Percentiles rank a stretch among this genome's conserved stretches.
phyloP scores from a whole-genome alignment of 2,329 filamentous ascomycete genomes.

The Hypoxylon rubiginosum region DNA sequence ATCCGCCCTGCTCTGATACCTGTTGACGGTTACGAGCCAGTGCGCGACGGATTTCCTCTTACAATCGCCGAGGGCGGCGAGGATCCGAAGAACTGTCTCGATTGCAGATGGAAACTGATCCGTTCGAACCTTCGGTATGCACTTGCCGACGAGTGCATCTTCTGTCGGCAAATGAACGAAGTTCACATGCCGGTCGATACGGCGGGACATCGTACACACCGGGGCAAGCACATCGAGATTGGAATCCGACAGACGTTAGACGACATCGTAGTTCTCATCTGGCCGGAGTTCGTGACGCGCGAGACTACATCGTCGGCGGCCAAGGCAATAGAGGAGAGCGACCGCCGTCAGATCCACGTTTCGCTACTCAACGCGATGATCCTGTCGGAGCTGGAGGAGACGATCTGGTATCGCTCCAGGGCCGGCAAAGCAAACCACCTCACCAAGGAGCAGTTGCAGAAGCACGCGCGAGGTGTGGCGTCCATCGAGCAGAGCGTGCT shows the following conservation, averaged over 20 bases:
- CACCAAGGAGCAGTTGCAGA: constrained; percentile 31
- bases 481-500: constrained; percentile 38
- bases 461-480: constrained; percentile 30
- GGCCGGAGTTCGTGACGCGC: constrained; percentile 45
- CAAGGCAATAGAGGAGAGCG: constrained; percentile 34
- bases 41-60: constrained; percentile 44
- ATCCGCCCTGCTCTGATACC: constrained; percentile 42
- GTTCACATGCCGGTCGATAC: constrained; percentile 24
- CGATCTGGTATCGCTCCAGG: constrained; percentile 40
- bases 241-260: constrained; percentile 32
- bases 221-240: constrained; percentile 31
- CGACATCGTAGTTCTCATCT: constrained; percentile 37
- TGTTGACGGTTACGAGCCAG: constrained; percentile 22
- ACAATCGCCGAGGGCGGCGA: constrained; percentile 44
- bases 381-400: constrained; percentile 44
- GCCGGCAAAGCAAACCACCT: constrained; percentile 24
- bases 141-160: constrained; percentile 40
- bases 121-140: constrained; percentile 32
- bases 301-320: constrained; percentile 32
- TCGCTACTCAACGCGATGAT: constrained; percentile 44
- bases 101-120: constrained; percentile 45
- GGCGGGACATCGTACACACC: constrained; percentile 41
- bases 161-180: constrained; percentile 32
- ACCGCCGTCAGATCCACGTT: constrained; percentile 38
- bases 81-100: constrained; percentile 39